Base-by-base conservation (phyloP, 106 monocot species). In the Narthecium ossifragum region DNA sequence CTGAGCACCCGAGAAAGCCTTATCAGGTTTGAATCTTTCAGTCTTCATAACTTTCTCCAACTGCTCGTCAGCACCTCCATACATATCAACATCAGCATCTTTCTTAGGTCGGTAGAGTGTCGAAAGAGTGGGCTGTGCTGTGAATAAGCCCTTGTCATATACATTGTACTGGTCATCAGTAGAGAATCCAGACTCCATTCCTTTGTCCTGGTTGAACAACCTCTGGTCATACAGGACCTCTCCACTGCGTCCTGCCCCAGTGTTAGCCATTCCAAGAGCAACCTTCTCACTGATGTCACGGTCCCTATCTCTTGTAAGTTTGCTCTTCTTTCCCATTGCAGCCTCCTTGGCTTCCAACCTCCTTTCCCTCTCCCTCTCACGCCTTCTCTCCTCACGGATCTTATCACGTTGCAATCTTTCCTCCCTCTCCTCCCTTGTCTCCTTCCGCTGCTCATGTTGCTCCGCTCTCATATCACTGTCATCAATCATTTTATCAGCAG, bases 141-240 rank as follows among this genome's bases (percentile, higher is more conserved):
- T 96, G 52, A 96, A 96, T 26, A 96, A 64, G 7, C 90, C 90
- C 54, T 96, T 96, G 31, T 90, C 90, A 55, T 90, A 96, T 10
- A 96, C 60, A 38, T 96, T 96, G 63, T 96, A 96, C 62, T 90
- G 96, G 34, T 96, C 96, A 67, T 96, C 96, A 30, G 86, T 57
- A 34, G 65, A 80, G 78, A 90, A 90, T 1, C 89, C 94, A 64
- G 89, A 94, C 8, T 75, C 82, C 89, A 94, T 89, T 40, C 89
- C 89, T 55, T 89, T 89, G 18, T 94, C 94, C 64, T 94, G 94
- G 61, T 94, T 94, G 41, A 94, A 94, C 15, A 94, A 68, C 60
- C 94, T 77, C 47, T 85, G 82, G 50, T 94, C 94, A 66, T 83
- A 90, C 80, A 94, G 85, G 54, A 85, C 80, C 51, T 94, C 89